phyloP scores from a whole-genome alignment of 169 alveolate species.

The Eimeria zaria region DNA sequence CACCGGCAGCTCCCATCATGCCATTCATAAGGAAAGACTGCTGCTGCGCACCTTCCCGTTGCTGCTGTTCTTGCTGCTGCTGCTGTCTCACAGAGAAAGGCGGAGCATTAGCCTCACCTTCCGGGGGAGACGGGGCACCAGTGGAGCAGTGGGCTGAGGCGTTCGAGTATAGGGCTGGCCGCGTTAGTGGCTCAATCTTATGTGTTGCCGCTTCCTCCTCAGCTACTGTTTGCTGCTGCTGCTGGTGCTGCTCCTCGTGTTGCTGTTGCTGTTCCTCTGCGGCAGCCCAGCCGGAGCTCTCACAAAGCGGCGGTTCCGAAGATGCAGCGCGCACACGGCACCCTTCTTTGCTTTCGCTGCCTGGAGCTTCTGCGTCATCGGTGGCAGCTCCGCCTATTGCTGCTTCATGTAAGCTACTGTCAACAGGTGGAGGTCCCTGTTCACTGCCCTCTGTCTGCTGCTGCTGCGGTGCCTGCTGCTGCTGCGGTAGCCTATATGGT shows the following conservation, averaged over 20 bases:
- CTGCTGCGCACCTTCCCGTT: background rate
- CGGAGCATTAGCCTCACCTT: conserved; percentile 20
- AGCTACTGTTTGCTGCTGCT: conserved; percentile 5
- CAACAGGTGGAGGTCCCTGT: background rate
- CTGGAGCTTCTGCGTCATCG: background rate
- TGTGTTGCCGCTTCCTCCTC: background rate
- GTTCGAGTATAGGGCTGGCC: background rate
- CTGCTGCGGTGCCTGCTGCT: conserved; percentile 2
- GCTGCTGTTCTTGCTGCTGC: conserved; percentile 32
- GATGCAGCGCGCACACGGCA: conserved; percentile 70
- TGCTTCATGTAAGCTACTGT: background rate
- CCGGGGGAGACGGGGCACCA: conserved; percentile 59
- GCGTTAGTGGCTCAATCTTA: background rate
- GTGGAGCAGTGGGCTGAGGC: conserved; percentile 62
- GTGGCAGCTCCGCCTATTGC: conserved; percentile 6
- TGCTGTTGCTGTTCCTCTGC: conserved; percentile 8
- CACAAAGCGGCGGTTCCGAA: conserved; percentile 68
- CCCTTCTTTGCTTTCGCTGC: conserved; percentile 16
- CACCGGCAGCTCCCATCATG: background rate
- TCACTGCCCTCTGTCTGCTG: conserved; percentile 7
- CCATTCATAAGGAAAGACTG: background rate
- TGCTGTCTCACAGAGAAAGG: background rate
- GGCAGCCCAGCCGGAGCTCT: conserved; percentile 1
- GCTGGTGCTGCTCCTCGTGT: conserved; percentile 20
- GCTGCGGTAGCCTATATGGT: conserved; percentile 58